Base-by-base conservation (phyloP, 2,329 filamentous ascomycete genomes). In the Rhinocladiella mackenziei region DNA sequence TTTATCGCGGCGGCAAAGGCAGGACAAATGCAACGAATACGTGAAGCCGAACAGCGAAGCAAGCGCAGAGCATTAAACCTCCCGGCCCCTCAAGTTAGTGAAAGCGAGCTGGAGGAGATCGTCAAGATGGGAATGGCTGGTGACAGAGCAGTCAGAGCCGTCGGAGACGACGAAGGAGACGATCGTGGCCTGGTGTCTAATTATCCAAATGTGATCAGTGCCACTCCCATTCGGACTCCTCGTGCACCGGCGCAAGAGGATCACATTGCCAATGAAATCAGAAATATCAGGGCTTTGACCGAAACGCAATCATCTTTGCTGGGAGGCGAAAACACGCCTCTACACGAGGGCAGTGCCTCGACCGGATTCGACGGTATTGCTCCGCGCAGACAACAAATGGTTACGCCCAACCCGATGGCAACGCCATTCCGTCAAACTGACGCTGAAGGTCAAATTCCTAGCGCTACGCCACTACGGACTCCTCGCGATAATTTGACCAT, bases 41-140 rank as follows among this genome's bases (percentile, higher is more conserved):
- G 92, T 19, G 92, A 98, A 68, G 92, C 92, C 2, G 92, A 98
- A 65, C 91, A 95, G 66, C 94, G 87, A 69, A 96, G 88, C 72
- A 97, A 95, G 69, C 80, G 92, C 45, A 80, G 88, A 45, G 71
- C 83, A 5, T 73, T 98, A n/a, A 81, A 83, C 33, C 72, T 98
- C 18, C 92, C 92, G 6, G 74, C 86, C 17, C 92, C 92, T 6
- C 92, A 98, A 67, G 88, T 98, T 58, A 83, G 86, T 64, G 92
- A 98, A 60, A 77, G 81, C 31, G 92, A 98, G 67, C 73, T 98
- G 47, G 92, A 98, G 61, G 89, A 96, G 56, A 97, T 98, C 60
- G 88, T 98, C 54, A 98, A 98, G 72, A 94, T 97, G 89, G 91
- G 92, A 32, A 86, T 94, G 77, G 80, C 89, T 48, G 92, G 91